Evolutionary conservation across 2,329 filamentous ascomycete genomes (phyloP), one percentile per base, ranked within the genome.

Genomic region (Neofusicoccum umdonicola): DNA sequence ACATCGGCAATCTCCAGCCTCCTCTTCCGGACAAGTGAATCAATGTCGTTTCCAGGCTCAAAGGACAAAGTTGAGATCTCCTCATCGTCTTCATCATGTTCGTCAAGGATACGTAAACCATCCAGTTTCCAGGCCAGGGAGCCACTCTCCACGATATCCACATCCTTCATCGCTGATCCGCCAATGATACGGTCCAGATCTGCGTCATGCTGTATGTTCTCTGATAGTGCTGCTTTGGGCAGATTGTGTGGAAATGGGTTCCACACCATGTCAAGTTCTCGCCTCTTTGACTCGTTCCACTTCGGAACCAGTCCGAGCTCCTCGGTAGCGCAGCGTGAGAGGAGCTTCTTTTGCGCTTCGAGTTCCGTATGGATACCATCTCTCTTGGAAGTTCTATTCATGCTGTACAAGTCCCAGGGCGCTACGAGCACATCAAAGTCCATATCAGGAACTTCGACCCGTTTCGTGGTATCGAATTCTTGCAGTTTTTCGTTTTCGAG

Each of bases 401-500:
- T 66, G 35, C 68, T 67, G 60, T 72, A 79, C 31, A 69, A 50
- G 41, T 77, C 67, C 85, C 85, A 87, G 0, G 83, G 84, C 3
- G 81, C 73, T 6, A 71, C 66, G 11, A 79, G 76, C 15, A 74
- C 67, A 0, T 76, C 72, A 41, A 81, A 78, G 34, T 82, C 80
- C 66, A 87, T 71, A 0, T 73, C 34, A 0, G 84, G 84, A 4
- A 85, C 77, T n/a, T 78, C 69, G 1, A 85, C 78, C 44, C 84
- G 78, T 57, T 77, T 75, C 3, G 77, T 82, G 0, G 82, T 81
- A 66, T 84, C 82, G 11, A 78, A 73, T 65, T 80, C 80, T 8
- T 75, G 74, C 2, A 85, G 72, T 61, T 78, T 74, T 66, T 85
- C 83, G 39, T 79, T 75, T n/a, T 78, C 74, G 2, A 80, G 50